These are phyloP conservation scores for Xerocomellus chrysenteron DNA, from an alignment of 768 basidiomycete species.

Conservation along the genomic window DNA sequence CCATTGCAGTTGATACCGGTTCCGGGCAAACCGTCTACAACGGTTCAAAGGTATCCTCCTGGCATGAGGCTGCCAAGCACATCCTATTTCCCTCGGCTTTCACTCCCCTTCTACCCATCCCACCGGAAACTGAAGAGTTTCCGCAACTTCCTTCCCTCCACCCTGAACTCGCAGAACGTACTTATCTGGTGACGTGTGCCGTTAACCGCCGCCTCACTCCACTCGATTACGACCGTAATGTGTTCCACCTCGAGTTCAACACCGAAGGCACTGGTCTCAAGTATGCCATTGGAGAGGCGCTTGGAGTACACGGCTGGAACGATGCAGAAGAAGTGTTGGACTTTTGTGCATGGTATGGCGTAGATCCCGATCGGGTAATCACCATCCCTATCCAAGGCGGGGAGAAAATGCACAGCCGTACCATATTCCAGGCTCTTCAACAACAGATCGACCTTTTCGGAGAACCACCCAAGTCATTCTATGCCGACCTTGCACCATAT, in stretches of 20 bases:
- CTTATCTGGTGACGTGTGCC: constrained; percentile 89
- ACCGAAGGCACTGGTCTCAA: constrained; percentile 89
- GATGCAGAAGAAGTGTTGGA: constrained; percentile 83
- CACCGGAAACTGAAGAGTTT: constrained; percentile 40
- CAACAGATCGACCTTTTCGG: constrained; percentile 98
- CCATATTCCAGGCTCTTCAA: constrained; percentile 92
- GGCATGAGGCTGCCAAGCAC: constrained; percentile 88
- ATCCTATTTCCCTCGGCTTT: constrained; percentile 85
- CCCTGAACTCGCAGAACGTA: constrained; percentile 85
- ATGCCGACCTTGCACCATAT: constrained; percentile 77
- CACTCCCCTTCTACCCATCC: constrained; percentile 43
- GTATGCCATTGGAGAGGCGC: constrained; percentile 95
- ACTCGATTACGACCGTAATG: constrained; percentile 94
- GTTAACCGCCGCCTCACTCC: constrained; percentile 96
- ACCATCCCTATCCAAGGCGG: constrained; percentile 73
- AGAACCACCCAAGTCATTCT: constrained; percentile 94
- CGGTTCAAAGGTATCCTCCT: constrained; percentile 60
- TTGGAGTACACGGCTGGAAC: constrained; percentile 98
- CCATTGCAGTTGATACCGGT: constrained; percentile 65
- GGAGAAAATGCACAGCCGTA: constrained; percentile 81
- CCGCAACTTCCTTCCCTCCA: constrained; percentile 69
- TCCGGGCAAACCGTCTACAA: constrained; percentile 57
- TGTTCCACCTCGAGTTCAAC: constrained; percentile 97
- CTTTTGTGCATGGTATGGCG: constrained; percentile 91
- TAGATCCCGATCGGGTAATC: constrained; percentile 75